Percentiles rank a stretch among this genome's conserved stretches.
phyloP scores from a whole-genome alignment of 2,329 filamentous ascomycete genomes.

The Paecilomyces niveus region DNA sequence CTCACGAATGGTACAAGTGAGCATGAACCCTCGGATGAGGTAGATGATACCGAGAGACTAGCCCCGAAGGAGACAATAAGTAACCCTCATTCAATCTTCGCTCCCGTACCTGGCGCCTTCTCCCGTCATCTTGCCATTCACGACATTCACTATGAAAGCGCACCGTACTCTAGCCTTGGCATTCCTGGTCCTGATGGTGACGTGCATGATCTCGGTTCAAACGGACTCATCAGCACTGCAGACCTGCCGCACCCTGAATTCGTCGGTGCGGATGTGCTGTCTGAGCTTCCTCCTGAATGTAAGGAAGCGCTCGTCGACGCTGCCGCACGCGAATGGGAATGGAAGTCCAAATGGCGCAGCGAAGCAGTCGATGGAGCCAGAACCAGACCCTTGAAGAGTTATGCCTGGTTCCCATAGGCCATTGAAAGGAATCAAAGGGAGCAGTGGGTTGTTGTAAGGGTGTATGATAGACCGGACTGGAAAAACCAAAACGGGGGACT shows the following conservation, averaged over 20 bases:
- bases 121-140: conserved; percentile 57
- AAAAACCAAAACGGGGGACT: neutral
- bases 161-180: conserved; percentile 51
- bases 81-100: conserved; percentile 36
- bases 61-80: conserved; percentile 1
- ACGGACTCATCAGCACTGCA: conserved; percentile 31
- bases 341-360: conserved; percentile 67
- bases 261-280: conserved; percentile 33
- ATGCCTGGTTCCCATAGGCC: conserved; percentile 31
- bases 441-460: neutral
- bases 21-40: conserved; percentile 7
- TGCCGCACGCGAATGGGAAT: conserved; percentile 57
- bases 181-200: conserved; percentile 47
- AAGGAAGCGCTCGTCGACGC: conserved; percentile 65
- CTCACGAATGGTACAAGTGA: conserved; percentile 24
- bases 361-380: conserved; percentile 52
- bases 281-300: conserved; percentile 47
- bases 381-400: conserved; percentile 27
- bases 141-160: conserved; percentile 54
- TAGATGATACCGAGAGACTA: conserved; percentile 9
- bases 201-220: conserved; percentile 33
- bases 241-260: conserved; percentile 30
- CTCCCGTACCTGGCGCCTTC: conserved; percentile 49
- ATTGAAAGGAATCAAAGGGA: neutral
- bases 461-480: neutral